These are phyloP conservation scores for Aspergillus conjunctus DNA, from an alignment of 495 filamentous ascomycete species.

Conservation along the genomic window DNA sequence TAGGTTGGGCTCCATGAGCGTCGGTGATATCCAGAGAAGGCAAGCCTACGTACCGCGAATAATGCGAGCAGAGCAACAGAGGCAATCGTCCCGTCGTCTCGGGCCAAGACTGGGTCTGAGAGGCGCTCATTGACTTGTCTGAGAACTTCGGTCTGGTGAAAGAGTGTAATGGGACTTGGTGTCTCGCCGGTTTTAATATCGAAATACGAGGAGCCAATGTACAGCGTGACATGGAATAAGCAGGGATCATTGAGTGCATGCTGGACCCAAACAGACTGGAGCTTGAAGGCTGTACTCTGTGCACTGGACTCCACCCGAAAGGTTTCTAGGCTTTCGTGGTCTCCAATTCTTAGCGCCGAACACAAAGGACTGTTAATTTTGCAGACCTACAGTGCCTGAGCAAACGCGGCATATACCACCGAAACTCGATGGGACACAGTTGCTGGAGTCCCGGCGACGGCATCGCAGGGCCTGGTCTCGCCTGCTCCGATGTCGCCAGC, in stretches of 20 bases:
- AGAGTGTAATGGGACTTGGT: conserved; percentile 12
- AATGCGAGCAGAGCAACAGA: conserved; percentile 6
- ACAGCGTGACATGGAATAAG: conserved; percentile 15
- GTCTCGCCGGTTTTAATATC: conserved; percentile 1
- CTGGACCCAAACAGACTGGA: conserved; percentile 5
- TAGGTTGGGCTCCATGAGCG: background rate
- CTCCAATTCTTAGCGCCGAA: background rate
- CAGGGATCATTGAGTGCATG: conserved; percentile 13
- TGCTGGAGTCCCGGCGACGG: background rate
- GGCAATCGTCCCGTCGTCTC: conserved; percentile 10
- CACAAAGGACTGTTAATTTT: background rate
- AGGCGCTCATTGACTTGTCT: conserved; percentile 8
- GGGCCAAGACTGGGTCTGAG: background rate
- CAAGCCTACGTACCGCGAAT: conserved; percentile 6
- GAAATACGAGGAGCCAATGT: conserved; percentile 8
- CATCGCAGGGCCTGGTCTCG: background rate
- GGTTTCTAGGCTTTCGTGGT: conserved; percentile 6
- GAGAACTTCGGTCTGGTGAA: conserved; percentile 10
- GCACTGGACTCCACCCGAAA: background rate
- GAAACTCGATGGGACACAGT: background rate
- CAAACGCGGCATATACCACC: conserved; percentile 16
- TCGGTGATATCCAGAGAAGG: background rate
- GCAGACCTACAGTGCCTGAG: conserved; percentile 10
- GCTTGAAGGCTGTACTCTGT: conserved; percentile 9
- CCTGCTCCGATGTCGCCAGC: background rate